Conservation (phyloP, 495 filamentous ascomycete species). For the Aspergillus ostianus region DNA sequence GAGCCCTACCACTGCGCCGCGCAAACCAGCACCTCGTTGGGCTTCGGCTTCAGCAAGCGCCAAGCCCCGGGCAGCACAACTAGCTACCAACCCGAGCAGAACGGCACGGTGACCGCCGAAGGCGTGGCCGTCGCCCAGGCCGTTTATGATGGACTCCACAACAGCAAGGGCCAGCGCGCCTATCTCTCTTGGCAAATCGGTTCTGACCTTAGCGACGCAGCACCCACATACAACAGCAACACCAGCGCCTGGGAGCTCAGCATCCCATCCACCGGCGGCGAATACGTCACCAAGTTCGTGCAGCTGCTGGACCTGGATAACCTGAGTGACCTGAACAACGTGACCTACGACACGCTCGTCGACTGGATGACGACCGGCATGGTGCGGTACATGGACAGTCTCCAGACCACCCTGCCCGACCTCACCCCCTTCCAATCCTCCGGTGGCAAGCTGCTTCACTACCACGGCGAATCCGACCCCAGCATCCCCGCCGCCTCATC, state of each 20-base stretch:
- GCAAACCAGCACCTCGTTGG: conserved; percentile 29
- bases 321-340: conserved; percentile 33
- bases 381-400: conserved; percentile 27
- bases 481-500: conserved; percentile 49
- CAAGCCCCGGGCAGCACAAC: conserved; percentile 28
- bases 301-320: conserved; percentile 27
- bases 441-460: conserved; percentile 50
- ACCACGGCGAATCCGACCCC: conserved; percentile 53
- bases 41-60: conserved; percentile 38
- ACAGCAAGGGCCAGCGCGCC: conserved; percentile 29
- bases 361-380: conserved; percentile 43
- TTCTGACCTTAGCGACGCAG: conserved; percentile 29
- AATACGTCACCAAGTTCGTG: conserved; percentile 27
- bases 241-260: conserved; percentile 21
- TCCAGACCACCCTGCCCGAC: conserved; percentile 43
- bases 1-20: conserved; percentile 50
- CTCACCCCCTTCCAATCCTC: conserved; percentile 37
- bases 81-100: conserved; percentile 32
- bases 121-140: conserved; percentile 32
- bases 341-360: conserved; percentile 49
- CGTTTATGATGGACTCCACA: conserved; percentile 34
- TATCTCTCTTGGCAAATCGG: conserved; percentile 36
- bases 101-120: conserved; percentile 28
- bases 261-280: conserved; percentile 26
- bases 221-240: conserved; percentile 20